Evolutionary conservation across 2,329 filamentous ascomycete genomes (phyloP), one percentile per base, ranked within the genome.

Genomic region (Penicillium sclerotiorum): DNA sequence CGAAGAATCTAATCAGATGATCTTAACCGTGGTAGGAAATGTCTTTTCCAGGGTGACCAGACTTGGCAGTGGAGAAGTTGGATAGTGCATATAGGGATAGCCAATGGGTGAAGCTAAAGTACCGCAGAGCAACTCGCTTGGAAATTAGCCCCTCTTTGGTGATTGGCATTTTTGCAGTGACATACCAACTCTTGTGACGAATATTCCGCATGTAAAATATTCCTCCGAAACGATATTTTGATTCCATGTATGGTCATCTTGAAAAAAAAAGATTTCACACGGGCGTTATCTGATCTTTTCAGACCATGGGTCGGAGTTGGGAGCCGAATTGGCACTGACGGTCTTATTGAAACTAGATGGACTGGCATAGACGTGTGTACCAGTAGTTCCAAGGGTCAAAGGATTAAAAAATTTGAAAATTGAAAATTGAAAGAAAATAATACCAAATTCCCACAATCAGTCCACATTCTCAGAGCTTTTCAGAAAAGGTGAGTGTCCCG

Each of bases 1-100:
- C n/a, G 11, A 6, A 8, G 21, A 45, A 45, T 45, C 42, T 45
- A 45, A 45, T 45, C 42, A 45, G 42, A 45, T 45, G 42, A 37
- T 45, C 42, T 45, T 45, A 45, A 17, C 42, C 33, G 9, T 23
- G 30, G 42, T 36, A 25, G 42, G 42, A 45, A 37, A 21, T 28
- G 7, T 18, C 30, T 7, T 18, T 12, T 18, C 21, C 13, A 9
- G 8, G 13, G 20, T 6, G 8, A 15, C 22, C 21, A 22, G 6
- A 21, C 11, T 39, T 39, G 36, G n/a, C 22, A 17, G 39, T 42
- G 39, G 39, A 42, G 39, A 30, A 42, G 15, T n/a, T 42, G 27
- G 27, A 12, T n/a, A 18, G 6, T 30, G 18, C 15, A 33, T 21
- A 13, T 13, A 13, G 27, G 12, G 12, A n/a, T 21, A 33, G 27